Evolutionary conservation across 352 stramenopile genomes (phyloP).

Genomic region (Phytophthora uliginosa): DNA sequence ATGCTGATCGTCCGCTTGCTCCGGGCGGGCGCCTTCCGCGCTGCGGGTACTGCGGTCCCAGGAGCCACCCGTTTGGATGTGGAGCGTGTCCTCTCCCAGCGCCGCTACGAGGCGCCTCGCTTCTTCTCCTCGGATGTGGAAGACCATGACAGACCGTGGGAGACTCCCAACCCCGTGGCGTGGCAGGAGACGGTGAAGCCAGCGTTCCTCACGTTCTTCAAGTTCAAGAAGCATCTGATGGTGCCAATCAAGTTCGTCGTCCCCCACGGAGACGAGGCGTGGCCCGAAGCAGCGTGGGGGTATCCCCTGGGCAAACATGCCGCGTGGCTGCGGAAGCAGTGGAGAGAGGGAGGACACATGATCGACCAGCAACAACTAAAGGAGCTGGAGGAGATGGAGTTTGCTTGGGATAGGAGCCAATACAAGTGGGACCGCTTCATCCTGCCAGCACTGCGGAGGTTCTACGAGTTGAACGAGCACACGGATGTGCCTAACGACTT

Average conservation of each 20-base stretch:
- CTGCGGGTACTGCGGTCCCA: no score
- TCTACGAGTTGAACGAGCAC: conserved; percentile 36
- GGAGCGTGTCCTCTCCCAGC: neutral
- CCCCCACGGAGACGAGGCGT: neutral
- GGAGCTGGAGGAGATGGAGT: conserved; percentile 14
- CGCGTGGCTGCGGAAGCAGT: neutral
- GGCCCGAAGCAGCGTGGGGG: conserved; percentile 11
- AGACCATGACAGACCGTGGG: neutral
- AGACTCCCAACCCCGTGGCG: no score
- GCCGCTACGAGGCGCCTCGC: neutral
- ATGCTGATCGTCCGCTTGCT: neutral
- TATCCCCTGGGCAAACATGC: conserved; percentile 2
- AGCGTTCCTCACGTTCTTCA: neutral
- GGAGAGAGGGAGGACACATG: neutral
- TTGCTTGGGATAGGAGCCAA: conserved; percentile 7
- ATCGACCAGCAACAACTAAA: neutral
- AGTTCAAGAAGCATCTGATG: neutral
- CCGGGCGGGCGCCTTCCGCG: neutral
- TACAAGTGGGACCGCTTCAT: conserved; percentile 25
- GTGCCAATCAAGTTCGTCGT: conserved; percentile 4
- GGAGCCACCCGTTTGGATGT: neutral
- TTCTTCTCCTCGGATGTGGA: neutral
- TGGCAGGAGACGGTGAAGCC: conserved; percentile 1
- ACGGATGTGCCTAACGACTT: conserved; percentile 34
- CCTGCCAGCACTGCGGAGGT: conserved; percentile 6